Evolutionary conservation across 208 protist species (phyloP), one percentile per base, ranked within the genome.

Genomic region (Novymonas esmeraldas): DNA sequence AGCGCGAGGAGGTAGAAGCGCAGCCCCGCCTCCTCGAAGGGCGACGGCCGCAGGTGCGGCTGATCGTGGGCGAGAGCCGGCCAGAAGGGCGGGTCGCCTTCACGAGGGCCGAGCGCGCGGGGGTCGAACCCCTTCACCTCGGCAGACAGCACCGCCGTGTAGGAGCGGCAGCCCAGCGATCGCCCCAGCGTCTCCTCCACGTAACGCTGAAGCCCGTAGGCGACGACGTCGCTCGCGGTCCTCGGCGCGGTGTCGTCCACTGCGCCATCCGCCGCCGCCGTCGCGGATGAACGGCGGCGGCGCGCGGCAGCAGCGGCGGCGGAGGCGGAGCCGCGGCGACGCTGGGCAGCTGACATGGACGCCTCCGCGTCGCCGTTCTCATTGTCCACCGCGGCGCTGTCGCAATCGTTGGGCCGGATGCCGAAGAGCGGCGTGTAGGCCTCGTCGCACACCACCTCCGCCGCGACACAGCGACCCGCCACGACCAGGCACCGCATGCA

Each of bases 1-100:
- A 92, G 66, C 29, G 84, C 85, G 9, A 89, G 60, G 13, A 87
- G 55, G 13, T 51, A 70, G 54, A 92, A 92, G 20, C 74, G 71
- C 16, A 89, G 46, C 45, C 75, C 69, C 1, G 44, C 58, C 59
- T 62, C 51, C 11, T 61, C 24, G 29, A 85, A 74, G 18, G 70
- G 78, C 7, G 65, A 65, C 5, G 54, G 24, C 11, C 26, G 46
- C 7, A 51, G 42, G 26, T 62, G 56, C 28, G 78, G 45, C 33
- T 67, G 61, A 14, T 48, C 31, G 31, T 69, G 64, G 34, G 48
- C 51, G 41, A 64, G 52, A 3, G 31, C 28, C 1, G 31, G 57
- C 62, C 70, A 73, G 61, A 70, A 77, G 6, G 76, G 76, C 42
- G 69, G 70, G 39, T 59, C 50, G 20, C 16, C 33, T 36, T 42